A percentile compares a stretch with the other conserved stretches of the same genome.
These are phyloP conservation scores for Lagenidium giganteum DNA, from an alignment of 352 stramenopile species.

Conservation along the genomic window DNA sequence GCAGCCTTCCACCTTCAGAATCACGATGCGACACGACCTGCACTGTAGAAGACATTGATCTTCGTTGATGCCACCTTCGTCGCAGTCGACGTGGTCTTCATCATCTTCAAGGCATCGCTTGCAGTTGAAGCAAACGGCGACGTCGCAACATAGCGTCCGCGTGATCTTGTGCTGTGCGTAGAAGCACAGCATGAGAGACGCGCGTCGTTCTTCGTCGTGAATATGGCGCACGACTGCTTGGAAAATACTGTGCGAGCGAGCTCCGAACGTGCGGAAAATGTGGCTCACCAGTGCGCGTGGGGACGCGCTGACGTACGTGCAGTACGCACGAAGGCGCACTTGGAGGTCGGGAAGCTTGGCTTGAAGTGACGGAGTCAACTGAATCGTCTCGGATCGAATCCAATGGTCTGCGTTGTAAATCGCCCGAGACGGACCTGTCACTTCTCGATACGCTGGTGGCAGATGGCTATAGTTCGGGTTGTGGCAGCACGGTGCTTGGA, in stretches of 20 bases:
- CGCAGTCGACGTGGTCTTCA: constrained; percentile 5
- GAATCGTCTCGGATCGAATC: not conserved
- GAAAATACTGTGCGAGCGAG: constrained; percentile 11
- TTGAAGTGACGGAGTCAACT: constrained; percentile 5
- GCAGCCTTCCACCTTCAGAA: constrained; percentile 25
- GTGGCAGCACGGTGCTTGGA: constrained; percentile 21
- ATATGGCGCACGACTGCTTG: constrained; percentile 11
- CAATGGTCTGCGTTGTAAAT: not conserved
- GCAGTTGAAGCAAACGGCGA: constrained; percentile 18
- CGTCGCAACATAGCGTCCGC: constrained; percentile 13
- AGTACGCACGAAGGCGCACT: constrained; percentile 1
- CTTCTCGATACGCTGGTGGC: not conserved
- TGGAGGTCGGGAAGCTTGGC: constrained; percentile 1
- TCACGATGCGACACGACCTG: constrained; percentile 18
- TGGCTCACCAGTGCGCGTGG: constrained; percentile 6
- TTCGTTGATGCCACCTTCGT: not conserved
- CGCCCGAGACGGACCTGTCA: not conserved
- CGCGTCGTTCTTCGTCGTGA: constrained; percentile 15
- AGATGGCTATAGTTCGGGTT: constrained; percentile 15
- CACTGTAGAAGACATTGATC: constrained; percentile 15
- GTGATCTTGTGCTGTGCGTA: constrained; percentile 18
- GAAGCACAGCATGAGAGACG: constrained; percentile 16
- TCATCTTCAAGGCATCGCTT: constrained; percentile 8
- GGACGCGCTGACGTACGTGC: constrained; percentile 7
- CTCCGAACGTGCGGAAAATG: constrained; percentile 11